Percentiles rank a stretch among this genome's conserved stretches.
Evolutionary conservation across 768 basidiomycete species (phyloP).

Genomic region (Suillus tomentosus): DNA sequence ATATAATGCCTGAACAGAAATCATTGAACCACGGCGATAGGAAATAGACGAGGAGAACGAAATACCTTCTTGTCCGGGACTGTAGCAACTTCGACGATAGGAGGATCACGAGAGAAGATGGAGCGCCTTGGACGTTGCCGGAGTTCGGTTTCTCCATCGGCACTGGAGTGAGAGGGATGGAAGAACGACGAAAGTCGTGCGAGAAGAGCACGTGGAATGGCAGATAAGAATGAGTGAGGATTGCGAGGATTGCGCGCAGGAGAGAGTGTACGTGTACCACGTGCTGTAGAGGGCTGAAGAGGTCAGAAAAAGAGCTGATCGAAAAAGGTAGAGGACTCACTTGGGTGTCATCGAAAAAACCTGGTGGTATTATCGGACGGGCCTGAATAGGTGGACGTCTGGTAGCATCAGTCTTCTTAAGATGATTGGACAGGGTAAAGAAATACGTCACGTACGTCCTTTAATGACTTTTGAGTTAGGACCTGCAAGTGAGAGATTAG

Average conservation of each 20-base stretch:
- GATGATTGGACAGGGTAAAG: background rate
- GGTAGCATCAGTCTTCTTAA: background rate
- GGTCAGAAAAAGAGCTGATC: background rate
- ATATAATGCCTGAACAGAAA: background rate
- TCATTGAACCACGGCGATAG: background rate
- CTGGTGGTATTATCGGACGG: background rate
- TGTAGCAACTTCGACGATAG: background rate
- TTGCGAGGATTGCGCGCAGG: background rate
- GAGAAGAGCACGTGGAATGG: background rate
- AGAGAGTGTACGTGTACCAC: background rate
- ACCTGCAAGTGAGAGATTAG: background rate
- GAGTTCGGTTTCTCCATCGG: background rate
- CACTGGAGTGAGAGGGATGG: background rate
- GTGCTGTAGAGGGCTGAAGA: background rate
- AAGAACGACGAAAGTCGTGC: background rate
- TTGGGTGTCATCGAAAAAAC: background rate
- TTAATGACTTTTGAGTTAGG: background rate
- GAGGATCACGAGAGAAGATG: background rate
- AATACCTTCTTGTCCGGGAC: background rate
- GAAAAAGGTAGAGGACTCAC: background rate
- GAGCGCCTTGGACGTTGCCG: background rate
- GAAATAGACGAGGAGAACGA: background rate
- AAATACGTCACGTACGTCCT: background rate
- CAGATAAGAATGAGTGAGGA: background rate
- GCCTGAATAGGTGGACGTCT: background rate